Evolutionary conservation across 805 yeast species (phyloP).

Genomic region (Myxozyma geophila): DNA sequence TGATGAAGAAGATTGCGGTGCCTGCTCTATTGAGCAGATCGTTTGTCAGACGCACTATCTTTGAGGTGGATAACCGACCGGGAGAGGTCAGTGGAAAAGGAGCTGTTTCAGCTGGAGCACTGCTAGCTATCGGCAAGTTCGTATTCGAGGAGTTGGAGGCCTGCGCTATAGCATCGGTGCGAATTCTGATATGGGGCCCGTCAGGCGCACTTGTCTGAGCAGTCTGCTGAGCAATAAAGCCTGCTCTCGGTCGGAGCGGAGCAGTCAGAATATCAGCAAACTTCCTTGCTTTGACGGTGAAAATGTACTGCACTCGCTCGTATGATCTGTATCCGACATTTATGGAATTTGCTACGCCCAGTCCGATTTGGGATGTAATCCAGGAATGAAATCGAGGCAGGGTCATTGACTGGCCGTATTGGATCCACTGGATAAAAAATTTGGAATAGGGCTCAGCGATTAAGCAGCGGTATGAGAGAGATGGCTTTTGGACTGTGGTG

Average conservation of each 20-base stretch:
- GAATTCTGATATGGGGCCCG: neutral
- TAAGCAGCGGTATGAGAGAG: neutral
- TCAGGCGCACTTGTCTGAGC: neutral
- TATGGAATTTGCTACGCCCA: slow-evolving; percentile 33
- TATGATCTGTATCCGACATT: slow-evolving; percentile 31
- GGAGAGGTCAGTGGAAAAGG: neutral
- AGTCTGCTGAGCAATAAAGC: neutral
- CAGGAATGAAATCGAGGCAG: slow-evolving; percentile 27
- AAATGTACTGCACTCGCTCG: slow-evolving; percentile 26
- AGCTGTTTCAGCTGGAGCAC: neutral
- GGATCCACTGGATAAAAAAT: slow-evolving; percentile 8
- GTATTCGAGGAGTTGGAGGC: too few relatives aligned
- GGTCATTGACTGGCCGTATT: slow-evolving; percentile 24
- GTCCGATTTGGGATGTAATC: slow-evolving; percentile 33
- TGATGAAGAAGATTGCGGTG: slow-evolving; percentile 26
- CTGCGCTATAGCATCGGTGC: too few relatives aligned
- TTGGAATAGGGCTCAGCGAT: slow-evolving; percentile 1
- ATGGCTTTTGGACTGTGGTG: neutral
- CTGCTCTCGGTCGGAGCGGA: neutral
- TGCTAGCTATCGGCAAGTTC: neutral
- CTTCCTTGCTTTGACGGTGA: slow-evolving; percentile 8
- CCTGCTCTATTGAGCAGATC: slow-evolving; percentile 11
- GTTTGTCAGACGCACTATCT: slow-evolving; percentile 3
- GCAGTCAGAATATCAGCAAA: neutral
- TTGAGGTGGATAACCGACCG: neutral